These are phyloP conservation scores for Nitzschia palea DNA, from an alignment of 108 stramenopile genomes.

Conservation along the genomic window DNA sequence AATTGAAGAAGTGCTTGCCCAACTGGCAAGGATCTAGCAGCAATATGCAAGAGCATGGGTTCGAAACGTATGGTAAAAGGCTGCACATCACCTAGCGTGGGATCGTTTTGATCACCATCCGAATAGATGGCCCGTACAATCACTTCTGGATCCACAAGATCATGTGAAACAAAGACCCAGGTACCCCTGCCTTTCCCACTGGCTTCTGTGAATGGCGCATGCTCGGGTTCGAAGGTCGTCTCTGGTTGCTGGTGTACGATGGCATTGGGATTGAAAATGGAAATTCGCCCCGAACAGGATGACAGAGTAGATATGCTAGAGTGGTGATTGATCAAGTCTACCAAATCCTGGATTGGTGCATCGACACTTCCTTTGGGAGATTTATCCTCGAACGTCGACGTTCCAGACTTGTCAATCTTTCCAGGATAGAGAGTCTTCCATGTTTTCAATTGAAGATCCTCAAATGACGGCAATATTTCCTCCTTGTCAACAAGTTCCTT, in stretches of 20 bases:
- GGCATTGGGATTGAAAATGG: slow-evolving; percentile 75
- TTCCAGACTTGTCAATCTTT: neutral
- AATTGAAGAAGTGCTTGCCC: slow-evolving; percentile 61
- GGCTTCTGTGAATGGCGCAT: slow-evolving; percentile 13
- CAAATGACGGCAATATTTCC: slow-evolving; percentile 34
- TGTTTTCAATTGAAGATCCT: slow-evolving; percentile 40
- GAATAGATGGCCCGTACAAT: slow-evolving; percentile 29
- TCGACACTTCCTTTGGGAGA: slow-evolving; percentile 86
- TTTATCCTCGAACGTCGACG: slow-evolving; percentile 43
- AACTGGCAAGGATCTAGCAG: slow-evolving; percentile 50
- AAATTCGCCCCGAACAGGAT: slow-evolving; percentile 83
- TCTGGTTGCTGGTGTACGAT: neutral
- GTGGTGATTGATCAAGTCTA: slow-evolving; percentile 77
- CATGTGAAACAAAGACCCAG: slow-evolving; percentile 77
- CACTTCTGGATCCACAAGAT: slow-evolving; percentile 43
- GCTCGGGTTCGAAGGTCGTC: neutral
- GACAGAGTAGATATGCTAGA: slow-evolving; percentile 73
- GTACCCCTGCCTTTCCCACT: slow-evolving; percentile 76
- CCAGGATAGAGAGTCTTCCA: slow-evolving; percentile 26
- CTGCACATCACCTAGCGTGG: neutral
- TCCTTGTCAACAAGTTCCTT: neutral
- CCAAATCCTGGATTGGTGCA: slow-evolving; percentile 64
- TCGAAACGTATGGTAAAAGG: slow-evolving; percentile 70
- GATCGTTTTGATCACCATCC: neutral
- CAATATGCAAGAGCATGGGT: slow-evolving; percentile 81